Percentiles rank a stretch among this genome's conserved stretches.
phyloP scores from a whole-genome alignment of 305 asterid species.

The Fraxinus sp. region DNA sequence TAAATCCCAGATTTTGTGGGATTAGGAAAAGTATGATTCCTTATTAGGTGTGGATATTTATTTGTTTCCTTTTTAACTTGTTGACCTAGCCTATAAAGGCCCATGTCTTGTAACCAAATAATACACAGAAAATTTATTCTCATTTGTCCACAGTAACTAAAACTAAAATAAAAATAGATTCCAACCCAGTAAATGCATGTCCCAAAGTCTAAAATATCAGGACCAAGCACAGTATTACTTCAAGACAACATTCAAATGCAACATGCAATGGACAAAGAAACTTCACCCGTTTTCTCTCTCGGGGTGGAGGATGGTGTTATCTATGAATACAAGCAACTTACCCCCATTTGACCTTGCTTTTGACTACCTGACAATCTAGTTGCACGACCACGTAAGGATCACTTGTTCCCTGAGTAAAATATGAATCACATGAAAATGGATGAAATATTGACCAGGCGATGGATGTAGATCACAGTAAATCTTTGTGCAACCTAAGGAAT shows the following conservation, averaged over 20 bases:
- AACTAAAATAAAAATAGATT: background rate
- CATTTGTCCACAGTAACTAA: background rate
- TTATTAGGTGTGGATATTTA: too few relatives aligned
- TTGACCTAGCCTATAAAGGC: too few relatives aligned
- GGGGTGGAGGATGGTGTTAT: background rate
- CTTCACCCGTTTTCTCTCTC: background rate
- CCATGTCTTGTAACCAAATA: too few relatives aligned
- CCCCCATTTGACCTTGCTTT: constrained; percentile 98
- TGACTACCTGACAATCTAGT: constrained; percentile 70
- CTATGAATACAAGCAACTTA: constrained; percentile 38
- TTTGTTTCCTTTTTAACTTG: too few relatives aligned
- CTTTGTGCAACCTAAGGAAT: constrained; percentile 12
- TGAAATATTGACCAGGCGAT: background rate
- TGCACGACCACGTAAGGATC: constrained; percentile 91
- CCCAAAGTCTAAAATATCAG: constrained; percentile 11
- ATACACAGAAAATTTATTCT: too few relatives aligned
- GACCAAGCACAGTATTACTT: constrained; percentile 3
- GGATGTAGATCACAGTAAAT: constrained; percentile 1
- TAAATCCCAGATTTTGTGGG: too few relatives aligned
- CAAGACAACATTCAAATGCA: constrained; percentile 10
- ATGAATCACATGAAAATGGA: background rate
- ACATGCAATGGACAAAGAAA: background rate
- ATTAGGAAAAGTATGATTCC: too few relatives aligned
- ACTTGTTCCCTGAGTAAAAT: constrained; percentile 78
- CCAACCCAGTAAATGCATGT: background rate